These are phyloP conservation scores for Serendipita sp. DNA, from an alignment of 768 basidiomycete species.

Conservation along the genomic window DNA sequence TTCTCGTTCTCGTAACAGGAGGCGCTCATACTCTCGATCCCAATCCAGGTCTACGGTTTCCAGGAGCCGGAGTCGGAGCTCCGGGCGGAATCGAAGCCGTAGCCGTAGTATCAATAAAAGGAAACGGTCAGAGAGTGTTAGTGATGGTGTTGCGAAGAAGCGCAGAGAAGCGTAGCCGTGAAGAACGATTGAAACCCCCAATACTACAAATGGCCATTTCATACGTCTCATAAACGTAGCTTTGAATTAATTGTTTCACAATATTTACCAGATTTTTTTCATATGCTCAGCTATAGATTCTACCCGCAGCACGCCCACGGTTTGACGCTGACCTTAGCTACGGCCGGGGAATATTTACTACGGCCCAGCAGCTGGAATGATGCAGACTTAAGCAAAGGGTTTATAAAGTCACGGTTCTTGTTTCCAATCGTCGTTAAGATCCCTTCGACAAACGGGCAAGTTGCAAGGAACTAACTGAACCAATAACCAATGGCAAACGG, in stretches of 20 bases:
- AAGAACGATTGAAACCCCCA: neutral
- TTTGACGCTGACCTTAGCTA: neutral
- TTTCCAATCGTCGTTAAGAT: neutral
- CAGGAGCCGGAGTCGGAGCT: neutral
- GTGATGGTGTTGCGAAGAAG: neutral
- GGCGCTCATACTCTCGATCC: too few relatives aligned
- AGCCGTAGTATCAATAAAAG: neutral
- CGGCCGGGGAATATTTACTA: neutral
- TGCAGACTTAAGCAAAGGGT: neutral
- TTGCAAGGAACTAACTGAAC: neutral
- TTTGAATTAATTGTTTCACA: neutral
- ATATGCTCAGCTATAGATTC: neutral
- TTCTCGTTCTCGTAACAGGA: too few relatives aligned
- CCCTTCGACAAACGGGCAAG: neutral
- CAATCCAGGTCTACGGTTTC: too few relatives aligned
- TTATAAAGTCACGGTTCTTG: neutral
- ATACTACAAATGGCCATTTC: neutral
- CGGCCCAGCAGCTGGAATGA: neutral
- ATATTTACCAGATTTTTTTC: neutral
- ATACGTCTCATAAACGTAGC: too few relatives aligned
- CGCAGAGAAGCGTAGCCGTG: neutral
- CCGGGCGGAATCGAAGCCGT: neutral
- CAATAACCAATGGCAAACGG: neutral
- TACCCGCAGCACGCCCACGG: neutral
- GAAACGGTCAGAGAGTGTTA: neutral